phyloP scores from a whole-genome alignment of 192 early-diverging fungal genomes.

The Spizellomyces sp. region DNA sequence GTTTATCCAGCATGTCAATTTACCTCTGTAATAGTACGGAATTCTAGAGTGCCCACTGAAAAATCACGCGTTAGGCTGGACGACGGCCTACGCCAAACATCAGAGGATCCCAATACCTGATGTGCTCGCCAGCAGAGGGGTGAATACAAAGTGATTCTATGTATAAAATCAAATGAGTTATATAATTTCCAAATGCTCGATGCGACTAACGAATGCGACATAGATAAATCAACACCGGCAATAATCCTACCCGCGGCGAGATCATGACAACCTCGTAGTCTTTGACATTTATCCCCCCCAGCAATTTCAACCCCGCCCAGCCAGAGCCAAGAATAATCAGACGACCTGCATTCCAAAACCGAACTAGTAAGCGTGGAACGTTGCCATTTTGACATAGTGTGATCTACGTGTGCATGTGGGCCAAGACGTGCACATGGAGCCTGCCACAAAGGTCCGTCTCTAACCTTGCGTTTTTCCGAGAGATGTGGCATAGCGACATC shows the following conservation, averaged over 20 bases:
- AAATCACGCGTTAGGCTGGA: background rate
- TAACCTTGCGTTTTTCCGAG: too few species aligned
- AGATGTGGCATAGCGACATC: too few species aligned
- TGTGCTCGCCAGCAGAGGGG: conserved; percentile 75
- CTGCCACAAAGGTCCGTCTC: too few species aligned
- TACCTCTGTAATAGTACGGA: conserved; percentile 77
- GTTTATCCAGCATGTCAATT: too few species aligned
- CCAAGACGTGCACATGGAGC: too few species aligned
- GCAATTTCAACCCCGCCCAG: conserved; percentile 66
- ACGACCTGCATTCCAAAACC: too few species aligned
- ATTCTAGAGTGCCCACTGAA: conserved; percentile 83
- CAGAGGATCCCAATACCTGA: background rate
- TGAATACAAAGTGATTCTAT: conserved; percentile 82
- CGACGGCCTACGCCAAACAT: background rate
- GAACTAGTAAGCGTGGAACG: too few species aligned
- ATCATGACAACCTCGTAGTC: conserved; percentile 77
- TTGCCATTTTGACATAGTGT: too few species aligned
- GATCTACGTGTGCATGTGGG: too few species aligned
- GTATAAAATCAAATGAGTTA: background rate
- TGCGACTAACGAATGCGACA: conserved; percentile 5
- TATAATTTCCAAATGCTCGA: background rate
- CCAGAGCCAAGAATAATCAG: conserved; percentile 17
- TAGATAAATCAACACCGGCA: background rate
- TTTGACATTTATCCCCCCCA: conserved; percentile 69
- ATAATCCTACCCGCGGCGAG: conserved; percentile 61